Evolutionary conservation across 1,139 yeast species (phyloP).

Genomic region (Suzukiozyma palmioleophila): DNA sequence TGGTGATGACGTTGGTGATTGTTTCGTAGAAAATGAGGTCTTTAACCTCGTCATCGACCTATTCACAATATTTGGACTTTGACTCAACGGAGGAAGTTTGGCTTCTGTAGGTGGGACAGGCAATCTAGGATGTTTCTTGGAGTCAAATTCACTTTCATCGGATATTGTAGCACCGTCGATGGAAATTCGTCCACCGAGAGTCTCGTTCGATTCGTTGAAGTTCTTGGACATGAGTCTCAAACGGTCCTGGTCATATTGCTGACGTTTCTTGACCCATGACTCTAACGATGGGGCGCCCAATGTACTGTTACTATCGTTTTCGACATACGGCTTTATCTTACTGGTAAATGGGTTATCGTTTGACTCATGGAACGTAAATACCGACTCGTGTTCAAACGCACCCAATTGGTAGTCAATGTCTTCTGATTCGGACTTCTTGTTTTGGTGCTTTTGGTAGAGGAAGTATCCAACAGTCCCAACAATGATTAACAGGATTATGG

Average conservation of each 20-base stretch:
- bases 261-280: conserved; percentile 52
- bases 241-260: conserved; percentile 38
- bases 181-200: conserved; percentile 6
- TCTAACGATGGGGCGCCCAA: conserved; percentile 34
- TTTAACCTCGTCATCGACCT: conserved; percentile 20
- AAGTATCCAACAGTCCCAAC: conserved; percentile 14
- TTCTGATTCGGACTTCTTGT: conserved; percentile 21
- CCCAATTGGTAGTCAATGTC: conserved; percentile 36
- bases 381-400: conserved; percentile 10
- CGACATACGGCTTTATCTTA: conserved; percentile 8
- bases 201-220: conserved; percentile 9
- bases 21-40: conserved; percentile 18
- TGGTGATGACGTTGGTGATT: not conserved
- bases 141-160: conserved; percentile 3
- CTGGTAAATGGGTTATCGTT: not conserved
- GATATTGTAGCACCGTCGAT: conserved; percentile 3
- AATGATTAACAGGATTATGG: conserved; percentile 21
- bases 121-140: not conserved
- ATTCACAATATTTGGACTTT: conserved; percentile 15
- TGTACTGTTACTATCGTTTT: conserved; percentile 41
- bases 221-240: conserved; percentile 7
- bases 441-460: conserved; percentile 13
- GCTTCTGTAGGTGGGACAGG: conserved; percentile 5
- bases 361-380: conserved; percentile 4
- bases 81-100: conserved; percentile 12